These are phyloP conservation scores for Rhodomyrtus tomentosa DNA, from an alignment of 345 rosid genomes.

Conservation along the genomic window DNA sequence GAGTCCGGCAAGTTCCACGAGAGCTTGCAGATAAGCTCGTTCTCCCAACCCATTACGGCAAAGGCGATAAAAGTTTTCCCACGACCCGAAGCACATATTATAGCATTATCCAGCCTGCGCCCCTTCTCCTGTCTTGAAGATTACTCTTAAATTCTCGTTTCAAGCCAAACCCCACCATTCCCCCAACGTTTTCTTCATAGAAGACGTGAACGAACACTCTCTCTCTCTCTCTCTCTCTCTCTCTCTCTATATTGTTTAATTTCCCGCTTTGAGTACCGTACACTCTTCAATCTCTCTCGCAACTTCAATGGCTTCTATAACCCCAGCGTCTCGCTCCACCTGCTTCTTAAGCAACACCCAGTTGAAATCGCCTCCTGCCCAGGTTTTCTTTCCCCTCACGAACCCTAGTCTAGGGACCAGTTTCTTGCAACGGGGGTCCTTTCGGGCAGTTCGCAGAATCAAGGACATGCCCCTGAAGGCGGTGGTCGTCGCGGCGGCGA, in stretches of 20 bases:
- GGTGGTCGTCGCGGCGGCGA: slow-evolving; percentile 31
- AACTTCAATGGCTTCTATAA: slow-evolving; percentile 45
- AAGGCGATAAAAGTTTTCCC: too few relatives aligned
- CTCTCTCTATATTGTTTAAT: not conserved
- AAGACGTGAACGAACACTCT: not conserved
- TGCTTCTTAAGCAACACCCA: slow-evolving; percentile 29
- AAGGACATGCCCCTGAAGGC: slow-evolving; percentile 29
- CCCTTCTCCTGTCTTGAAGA: not conserved
- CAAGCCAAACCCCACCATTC: not conserved
- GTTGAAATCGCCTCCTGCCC: slow-evolving; percentile 3
- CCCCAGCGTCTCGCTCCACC: slow-evolving; percentile 35
- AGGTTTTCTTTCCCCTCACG: not conserved
- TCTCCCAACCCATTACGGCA: too few relatives aligned
- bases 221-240: not conserved
- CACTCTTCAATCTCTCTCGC: not conserved
- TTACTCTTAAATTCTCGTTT: not conserved
- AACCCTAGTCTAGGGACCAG: slow-evolving; percentile 12
- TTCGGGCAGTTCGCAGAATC: not conserved
- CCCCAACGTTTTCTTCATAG: not conserved
- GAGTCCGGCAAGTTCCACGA: too few relatives aligned
- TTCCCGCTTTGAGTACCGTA: not conserved
- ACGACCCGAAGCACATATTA: too few relatives aligned
- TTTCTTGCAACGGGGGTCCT: slow-evolving; percentile 12
- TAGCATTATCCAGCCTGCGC: not conserved
- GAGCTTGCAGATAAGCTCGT: too few relatives aligned